Evolutionary conservation across 2,329 filamentous ascomycete species (phyloP).

Genomic region (Sclerotinia sclerotiorum): DNA sequence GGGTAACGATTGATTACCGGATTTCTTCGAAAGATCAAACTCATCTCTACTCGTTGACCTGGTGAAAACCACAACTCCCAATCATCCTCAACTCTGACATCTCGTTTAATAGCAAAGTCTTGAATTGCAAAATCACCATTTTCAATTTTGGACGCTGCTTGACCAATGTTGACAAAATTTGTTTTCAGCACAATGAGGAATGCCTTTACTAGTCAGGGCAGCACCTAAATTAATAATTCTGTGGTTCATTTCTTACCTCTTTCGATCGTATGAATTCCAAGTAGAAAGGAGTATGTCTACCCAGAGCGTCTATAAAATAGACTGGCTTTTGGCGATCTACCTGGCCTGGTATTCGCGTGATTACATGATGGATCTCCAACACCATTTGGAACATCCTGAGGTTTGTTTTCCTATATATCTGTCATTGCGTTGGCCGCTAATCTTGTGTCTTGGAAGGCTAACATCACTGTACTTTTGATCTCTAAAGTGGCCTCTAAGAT

Average conservation of each 20-base stretch:
- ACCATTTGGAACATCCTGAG: slow-evolving; percentile 34
- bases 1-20: no score
- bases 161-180: slow-evolving; percentile 32
- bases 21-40: slow-evolving; percentile 34
- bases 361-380: slow-evolving; percentile 30
- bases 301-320: slow-evolving; percentile 38
- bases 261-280: slow-evolving; percentile 38
- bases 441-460: no score
- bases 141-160: slow-evolving; percentile 32
- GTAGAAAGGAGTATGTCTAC: slow-evolving; percentile 37
- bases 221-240: background rate
- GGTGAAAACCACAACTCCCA: slow-evolving; percentile 38
- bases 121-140: slow-evolving; percentile 37
- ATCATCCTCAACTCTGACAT: slow-evolving; percentile 31
- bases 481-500: background rate
- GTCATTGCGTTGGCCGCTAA: background rate
- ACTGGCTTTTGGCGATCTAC: slow-evolving; percentile 41
- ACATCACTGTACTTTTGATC: background rate
- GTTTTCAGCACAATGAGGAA: slow-evolving; percentile 36
- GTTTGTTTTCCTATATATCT: slow-evolving; percentile 30
- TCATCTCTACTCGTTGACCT: slow-evolving; percentile 40
- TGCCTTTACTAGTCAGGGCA: slow-evolving; percentile 22
- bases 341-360: slow-evolving; percentile 34
- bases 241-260: slow-evolving; percentile 25
- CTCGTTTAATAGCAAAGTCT: slow-evolving; percentile 30